Evolutionary conservation across 1,139 yeast species (phyloP).

Genomic region (Kodamaea suecica): DNA sequence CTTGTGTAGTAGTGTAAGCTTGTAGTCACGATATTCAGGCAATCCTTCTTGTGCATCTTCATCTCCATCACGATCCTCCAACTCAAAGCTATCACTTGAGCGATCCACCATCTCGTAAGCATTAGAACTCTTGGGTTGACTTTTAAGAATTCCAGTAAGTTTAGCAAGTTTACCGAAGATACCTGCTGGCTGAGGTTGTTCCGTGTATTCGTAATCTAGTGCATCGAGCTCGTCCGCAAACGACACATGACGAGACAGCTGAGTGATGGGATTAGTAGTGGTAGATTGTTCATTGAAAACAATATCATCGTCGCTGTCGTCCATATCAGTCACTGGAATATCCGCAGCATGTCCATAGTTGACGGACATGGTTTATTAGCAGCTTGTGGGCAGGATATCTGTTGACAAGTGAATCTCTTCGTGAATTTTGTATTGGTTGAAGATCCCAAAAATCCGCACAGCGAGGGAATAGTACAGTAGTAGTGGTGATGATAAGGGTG

Average conservation of each 20-base stretch:
- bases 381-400: no score
- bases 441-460: no score
- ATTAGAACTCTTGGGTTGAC: neutral
- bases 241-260: constrained; percentile 10
- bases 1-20: constrained; percentile 18
- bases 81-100: constrained; percentile 8
- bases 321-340: constrained; percentile 57
- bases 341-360: constrained; percentile 42
- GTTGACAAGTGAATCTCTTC: no score
- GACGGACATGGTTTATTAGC: constrained; percentile 13
- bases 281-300: constrained; percentile 21
- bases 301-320: constrained; percentile 50
- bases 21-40: constrained; percentile 26
- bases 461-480: no score
- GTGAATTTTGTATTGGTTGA: no score
- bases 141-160: neutral
- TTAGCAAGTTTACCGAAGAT: neutral
- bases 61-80: constrained; percentile 8
- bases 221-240: constrained; percentile 16
- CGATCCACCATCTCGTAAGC: constrained; percentile 12
- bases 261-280: constrained; percentile 3
- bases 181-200: neutral
- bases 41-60: constrained; percentile 11
- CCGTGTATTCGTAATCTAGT: constrained; percentile 22
- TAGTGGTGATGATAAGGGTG: no score